Percentiles rank a stretch among this genome's conserved stretches.
Conservation (phyloP, 805 yeast genomes). For the Candida ortonii region DNA sequence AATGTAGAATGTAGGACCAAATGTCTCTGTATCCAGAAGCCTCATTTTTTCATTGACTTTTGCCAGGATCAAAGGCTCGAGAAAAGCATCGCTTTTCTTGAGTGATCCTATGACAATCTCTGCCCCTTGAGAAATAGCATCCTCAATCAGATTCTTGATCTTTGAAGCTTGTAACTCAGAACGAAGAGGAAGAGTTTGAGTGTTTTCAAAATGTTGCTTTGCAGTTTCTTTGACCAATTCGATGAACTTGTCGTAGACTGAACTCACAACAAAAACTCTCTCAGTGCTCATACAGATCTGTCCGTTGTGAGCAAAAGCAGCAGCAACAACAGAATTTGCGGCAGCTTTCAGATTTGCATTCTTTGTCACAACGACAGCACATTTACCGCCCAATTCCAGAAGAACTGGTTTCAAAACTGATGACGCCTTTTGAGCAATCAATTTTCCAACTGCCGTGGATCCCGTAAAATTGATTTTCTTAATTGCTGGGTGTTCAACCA, state of each 20-base stretch:
- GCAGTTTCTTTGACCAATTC: conserved; percentile 30
- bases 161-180: conserved; percentile 3
- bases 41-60: conserved; percentile 3
- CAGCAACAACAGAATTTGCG: conserved; percentile 65
- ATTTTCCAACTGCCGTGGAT: conserved; percentile 68
- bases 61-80: conserved; percentile 5
- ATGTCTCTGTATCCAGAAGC: conserved; percentile 3
- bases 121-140: conserved; percentile 39
- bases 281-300: conserved; percentile 89
- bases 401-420: conserved; percentile 73
- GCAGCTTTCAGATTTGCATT: conserved; percentile 35
- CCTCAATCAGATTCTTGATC: conserved; percentile 27
- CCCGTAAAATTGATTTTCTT: conserved; percentile 80
- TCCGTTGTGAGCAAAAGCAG: conserved; percentile 69
- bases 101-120: conserved; percentile 16
- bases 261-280: conserved; percentile 59
- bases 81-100: conserved; percentile 3
- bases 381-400: conserved; percentile 88
- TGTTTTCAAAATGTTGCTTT: conserved; percentile 37
- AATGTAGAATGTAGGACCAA: conserved; percentile 8
- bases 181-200: conserved; percentile 4
- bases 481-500: conserved; percentile 14
- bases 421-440: conserved; percentile 80
- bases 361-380: conserved; percentile 68
- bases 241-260: conserved; percentile 50